Evolutionary conservation across 2,329 filamentous ascomycete species (phyloP), one percentile per base, ranked within the genome.

Genomic region (Penicillium sp.): DNA sequence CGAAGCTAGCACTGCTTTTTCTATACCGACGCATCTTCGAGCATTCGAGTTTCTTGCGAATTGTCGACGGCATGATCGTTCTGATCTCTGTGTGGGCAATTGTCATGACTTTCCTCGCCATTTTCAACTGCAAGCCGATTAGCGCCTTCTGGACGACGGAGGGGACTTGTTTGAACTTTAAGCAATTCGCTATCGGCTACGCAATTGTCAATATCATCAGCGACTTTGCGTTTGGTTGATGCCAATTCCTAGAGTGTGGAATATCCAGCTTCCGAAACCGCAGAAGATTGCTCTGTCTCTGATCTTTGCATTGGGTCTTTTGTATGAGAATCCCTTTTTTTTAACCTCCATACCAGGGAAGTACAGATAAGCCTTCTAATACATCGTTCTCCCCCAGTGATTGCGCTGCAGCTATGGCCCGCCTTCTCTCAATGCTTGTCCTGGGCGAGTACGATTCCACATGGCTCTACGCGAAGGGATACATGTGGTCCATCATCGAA

Each of bases 161-260:
- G 6, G 52, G 52, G 10, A 55, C 42, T 16, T 55, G 52, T 21
- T 21, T 55, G 5, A n/a, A 55, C 34, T 34, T 55, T 10, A 44
- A 51, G 29, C n/a, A 40, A 13, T 54, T 44, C 34, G 45, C 45
- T 27, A 15, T 47, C 21, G 35, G 38, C 35, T 54, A 50, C n/a
- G 52, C 46, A n/a, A 42, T 50, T 25, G 35, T 48, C 12, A 55
- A 55, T 34, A 39, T 55, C 5, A 9, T 48, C 32, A 52, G 35
- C 4, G 45, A 32, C 5, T 15, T 55, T 25, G 12, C 35, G 27
- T 55, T 25, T 50, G 48, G 44, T 31, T 41, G 15, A 52, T 55
- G 54, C 54, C 48, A 16, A 52, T 55, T 35, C 54, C 54, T 0
- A 18, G 6, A 27, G 54, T 55, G 16, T 55, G 54, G 54, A 52